Percentiles rank a stretch among this genome's conserved stretches.
phyloP scores from a whole-genome alignment of 495 filamentous ascomycete genomes.

The Poronia punctata region DNA sequence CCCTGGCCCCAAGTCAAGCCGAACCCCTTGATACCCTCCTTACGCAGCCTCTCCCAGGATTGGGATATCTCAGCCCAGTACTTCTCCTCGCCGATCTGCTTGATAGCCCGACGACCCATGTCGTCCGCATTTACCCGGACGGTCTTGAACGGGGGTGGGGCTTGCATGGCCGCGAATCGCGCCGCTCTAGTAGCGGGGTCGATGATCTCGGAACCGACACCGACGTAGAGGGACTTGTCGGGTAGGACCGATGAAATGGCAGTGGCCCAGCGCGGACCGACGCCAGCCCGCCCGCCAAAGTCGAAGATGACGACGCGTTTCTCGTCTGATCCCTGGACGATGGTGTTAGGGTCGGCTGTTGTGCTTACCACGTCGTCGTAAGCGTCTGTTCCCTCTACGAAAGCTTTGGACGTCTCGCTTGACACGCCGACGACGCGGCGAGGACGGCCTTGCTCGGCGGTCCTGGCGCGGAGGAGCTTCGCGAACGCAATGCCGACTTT shows the following conservation, averaged over 20 bases:
- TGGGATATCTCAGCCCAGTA: conserved; percentile 24
- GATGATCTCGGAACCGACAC: conserved; percentile 22
- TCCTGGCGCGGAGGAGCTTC: conserved; percentile 23
- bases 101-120: conserved; percentile 32
- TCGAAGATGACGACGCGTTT: conserved; percentile 44
- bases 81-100: conserved; percentile 18
- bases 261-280: conserved; percentile 27
- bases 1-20: conserved; percentile 39
- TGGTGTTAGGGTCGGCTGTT: conserved; percentile 16
- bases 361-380: conserved; percentile 31
- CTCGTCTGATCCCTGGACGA: conserved; percentile 13
- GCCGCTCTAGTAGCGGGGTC: conserved; percentile 20
- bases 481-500: conserved; percentile 44
- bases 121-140: conserved; percentile 38
- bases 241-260: conserved; percentile 17
- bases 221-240: conserved; percentile 34
- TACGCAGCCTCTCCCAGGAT: conserved; percentile 31
- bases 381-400: conserved; percentile 24
- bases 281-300: conserved; percentile 42
- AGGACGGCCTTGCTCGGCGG: conserved; percentile 17
- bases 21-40: conserved; percentile 26
- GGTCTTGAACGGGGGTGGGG: conserved; percentile 13
- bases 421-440: conserved; percentile 30
- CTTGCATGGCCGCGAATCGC: conserved; percentile 1
- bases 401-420: conserved; percentile 22